Conservation (phyloP, 2,329 filamentous ascomycete species). For the Colletotrichum chlorophyti region DNA sequence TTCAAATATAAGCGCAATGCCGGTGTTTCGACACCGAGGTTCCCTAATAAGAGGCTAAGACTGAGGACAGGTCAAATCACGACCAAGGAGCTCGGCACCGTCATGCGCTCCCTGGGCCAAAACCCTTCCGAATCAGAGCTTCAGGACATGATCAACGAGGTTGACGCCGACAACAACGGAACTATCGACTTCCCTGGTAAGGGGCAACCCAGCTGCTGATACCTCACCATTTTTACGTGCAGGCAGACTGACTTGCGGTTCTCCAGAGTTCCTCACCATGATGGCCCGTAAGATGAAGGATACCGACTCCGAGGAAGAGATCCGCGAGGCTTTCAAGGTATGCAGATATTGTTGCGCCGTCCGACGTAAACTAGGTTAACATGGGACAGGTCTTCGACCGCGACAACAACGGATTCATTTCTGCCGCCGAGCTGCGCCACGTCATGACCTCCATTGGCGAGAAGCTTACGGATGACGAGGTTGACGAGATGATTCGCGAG, state of each 20-base stretch:
- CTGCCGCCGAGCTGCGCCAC: slow-evolving; percentile 84
- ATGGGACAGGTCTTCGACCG: slow-evolving; percentile 74
- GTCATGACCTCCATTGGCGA: slow-evolving; percentile 93
- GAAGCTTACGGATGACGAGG: slow-evolving; percentile 89
- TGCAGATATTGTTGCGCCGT: not conserved
- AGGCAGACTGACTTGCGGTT: slow-evolving; percentile 36
- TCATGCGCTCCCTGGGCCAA: slow-evolving; percentile 89
- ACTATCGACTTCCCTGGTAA: slow-evolving; percentile 90
- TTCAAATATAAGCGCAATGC: not conserved
- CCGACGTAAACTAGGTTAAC: not conserved
- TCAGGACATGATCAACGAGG: slow-evolving; percentile 95
- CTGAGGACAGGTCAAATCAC: slow-evolving; percentile 78
- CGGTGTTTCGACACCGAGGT: not conserved
- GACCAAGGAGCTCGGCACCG: slow-evolving; percentile 87
- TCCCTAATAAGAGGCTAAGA: slow-evolving; percentile 31
- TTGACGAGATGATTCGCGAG: slow-evolving; percentile 93
- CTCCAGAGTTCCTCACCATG: slow-evolving; percentile 87
- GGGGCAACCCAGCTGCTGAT: slow-evolving; percentile 33
- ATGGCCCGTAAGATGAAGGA: slow-evolving; percentile 97
- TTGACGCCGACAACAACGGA: slow-evolving; percentile 91
- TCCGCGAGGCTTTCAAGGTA: slow-evolving; percentile 88
- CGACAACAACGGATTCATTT: slow-evolving; percentile 92
- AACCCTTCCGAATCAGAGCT: slow-evolving; percentile 90
- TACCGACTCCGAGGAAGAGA: slow-evolving; percentile 90
- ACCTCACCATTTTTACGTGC: not conserved